Percentiles rank a stretch among this genome's conserved stretches.
Evolutionary conservation across 2,329 filamentous ascomycete species (phyloP).

Genomic region (Cadophora sp.): DNA sequence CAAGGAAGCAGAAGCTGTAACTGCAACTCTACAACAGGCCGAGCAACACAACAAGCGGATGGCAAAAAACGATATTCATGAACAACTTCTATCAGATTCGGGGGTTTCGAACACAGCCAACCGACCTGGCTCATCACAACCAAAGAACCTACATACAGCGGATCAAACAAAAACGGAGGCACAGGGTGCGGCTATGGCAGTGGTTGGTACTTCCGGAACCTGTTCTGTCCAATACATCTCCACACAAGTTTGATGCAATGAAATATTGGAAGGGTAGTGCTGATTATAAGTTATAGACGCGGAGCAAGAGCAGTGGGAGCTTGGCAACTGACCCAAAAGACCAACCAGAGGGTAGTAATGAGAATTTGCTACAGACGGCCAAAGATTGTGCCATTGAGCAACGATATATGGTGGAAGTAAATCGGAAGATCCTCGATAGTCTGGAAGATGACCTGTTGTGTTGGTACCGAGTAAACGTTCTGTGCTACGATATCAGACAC

Average conservation of each 20-base stretch:
- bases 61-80: background rate
- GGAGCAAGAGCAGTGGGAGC: background rate
- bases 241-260: too few species aligned
- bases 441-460: background rate
- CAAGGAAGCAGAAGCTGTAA: background rate
- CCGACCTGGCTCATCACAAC: background rate
- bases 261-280: too few species aligned
- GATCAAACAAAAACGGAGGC: background rate
- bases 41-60: too few species aligned
- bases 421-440: background rate
- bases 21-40: too few species aligned
- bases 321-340: background rate
- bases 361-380: too few species aligned
- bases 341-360: background rate
- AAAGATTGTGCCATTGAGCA: background rate
- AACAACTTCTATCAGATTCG: background rate
- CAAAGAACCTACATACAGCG: background rate
- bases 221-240: too few species aligned
- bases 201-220: too few species aligned
- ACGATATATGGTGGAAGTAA: background rate
- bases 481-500: conserved; percentile 14
- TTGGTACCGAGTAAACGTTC: background rate
- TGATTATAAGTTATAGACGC: too few species aligned
- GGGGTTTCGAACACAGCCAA: background rate
- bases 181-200: too few species aligned